Evolutionary conservation across 176 grass and related monocot species (phyloP).

Genomic region (Neostapfia colusana): DNA sequence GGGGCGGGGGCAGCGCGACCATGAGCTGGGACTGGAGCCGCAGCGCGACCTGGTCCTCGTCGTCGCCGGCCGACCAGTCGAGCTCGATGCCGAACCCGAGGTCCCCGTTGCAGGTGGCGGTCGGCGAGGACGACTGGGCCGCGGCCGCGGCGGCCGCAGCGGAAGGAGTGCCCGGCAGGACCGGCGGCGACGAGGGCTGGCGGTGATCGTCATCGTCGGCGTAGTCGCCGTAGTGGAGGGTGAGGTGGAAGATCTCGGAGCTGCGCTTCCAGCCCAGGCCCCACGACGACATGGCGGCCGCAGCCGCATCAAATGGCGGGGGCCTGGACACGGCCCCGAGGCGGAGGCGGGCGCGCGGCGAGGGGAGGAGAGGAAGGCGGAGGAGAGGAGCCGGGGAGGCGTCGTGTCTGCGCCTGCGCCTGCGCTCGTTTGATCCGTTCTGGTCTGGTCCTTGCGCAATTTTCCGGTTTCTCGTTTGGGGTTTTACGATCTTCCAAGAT

Average conservation of each 20-base stretch:
- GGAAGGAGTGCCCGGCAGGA: slow-evolving; percentile 21
- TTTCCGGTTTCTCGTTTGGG: slow-evolving; percentile 32
- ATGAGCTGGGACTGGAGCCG: slow-evolving; percentile 95
- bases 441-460: slow-evolving; percentile 20
- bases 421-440: slow-evolving; percentile 10
- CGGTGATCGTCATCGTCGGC: slow-evolving; percentile 30
- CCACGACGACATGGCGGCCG: slow-evolving; percentile 83
- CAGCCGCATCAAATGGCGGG: slow-evolving; percentile 50
- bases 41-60: slow-evolving; percentile 86
- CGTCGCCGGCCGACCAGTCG: slow-evolving; percentile 74
- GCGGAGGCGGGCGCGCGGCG: slow-evolving; percentile 1
- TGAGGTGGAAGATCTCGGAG: slow-evolving; percentile 96
- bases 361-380: slow-evolving; percentile 19
- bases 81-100: slow-evolving; percentile 84
- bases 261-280: slow-evolving; percentile 96
- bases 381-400: neutral
- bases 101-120: slow-evolving; percentile 41
- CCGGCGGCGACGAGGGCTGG: neutral
- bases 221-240: slow-evolving; percentile 83
- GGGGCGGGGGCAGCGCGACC: slow-evolving; percentile 76
- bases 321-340: slow-evolving; percentile 27
- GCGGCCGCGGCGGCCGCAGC: neutral
- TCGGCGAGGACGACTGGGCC: slow-evolving; percentile 10
- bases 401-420: slow-evolving; percentile 12
- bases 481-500: slow-evolving; percentile 47